phyloP scores from a whole-genome alignment of 805 yeast species.

The Saccharomycopsis selenospora region DNA sequence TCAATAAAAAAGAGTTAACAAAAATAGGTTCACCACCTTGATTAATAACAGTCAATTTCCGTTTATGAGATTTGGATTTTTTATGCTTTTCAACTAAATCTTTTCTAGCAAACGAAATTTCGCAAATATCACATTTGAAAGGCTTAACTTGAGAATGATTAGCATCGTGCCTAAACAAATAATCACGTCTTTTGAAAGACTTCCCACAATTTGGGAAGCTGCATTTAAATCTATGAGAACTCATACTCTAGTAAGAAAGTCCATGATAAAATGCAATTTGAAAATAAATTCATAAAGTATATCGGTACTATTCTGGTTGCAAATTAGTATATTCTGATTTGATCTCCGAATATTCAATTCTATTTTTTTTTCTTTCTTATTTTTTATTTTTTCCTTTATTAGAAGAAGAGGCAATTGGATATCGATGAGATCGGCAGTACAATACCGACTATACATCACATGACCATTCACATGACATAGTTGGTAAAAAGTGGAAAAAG shows the following conservation, averaged over 20 bases:
- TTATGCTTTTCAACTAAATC: slow-evolving; percentile 30
- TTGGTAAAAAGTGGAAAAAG: too few relatives aligned
- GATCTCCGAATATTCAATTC: too few relatives aligned
- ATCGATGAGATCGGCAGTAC: too few relatives aligned
- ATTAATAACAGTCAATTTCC: neutral
- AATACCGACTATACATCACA: too few relatives aligned
- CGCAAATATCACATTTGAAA: slow-evolving; percentile 26
- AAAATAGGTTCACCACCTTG: neutral
- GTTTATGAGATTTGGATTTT: slow-evolving; percentile 24
- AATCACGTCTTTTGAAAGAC: slow-evolving; percentile 32
- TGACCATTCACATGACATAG: too few relatives aligned
- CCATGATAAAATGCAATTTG: too few relatives aligned
- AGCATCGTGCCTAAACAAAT: slow-evolving; percentile 28
- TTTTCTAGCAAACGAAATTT: slow-evolving; percentile 27
- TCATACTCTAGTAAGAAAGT: too few relatives aligned
- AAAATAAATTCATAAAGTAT: too few relatives aligned
- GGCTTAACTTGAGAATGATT: slow-evolving; percentile 29
- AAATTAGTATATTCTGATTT: too few relatives aligned
- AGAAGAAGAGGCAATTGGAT: too few relatives aligned
- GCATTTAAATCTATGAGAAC: slow-evolving; percentile 9
- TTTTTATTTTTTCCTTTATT: too few relatives aligned
- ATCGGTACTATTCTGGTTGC: neutral
- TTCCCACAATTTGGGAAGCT: slow-evolving; percentile 23
- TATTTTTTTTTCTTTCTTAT: too few relatives aligned
- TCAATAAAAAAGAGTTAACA: slow-evolving; percentile 6